Percentiles rank a stretch among this genome's conserved stretches.
phyloP scores from a whole-genome alignment of 2,329 filamentous ascomycete genomes.

The Sclerotinia spermophila region DNA sequence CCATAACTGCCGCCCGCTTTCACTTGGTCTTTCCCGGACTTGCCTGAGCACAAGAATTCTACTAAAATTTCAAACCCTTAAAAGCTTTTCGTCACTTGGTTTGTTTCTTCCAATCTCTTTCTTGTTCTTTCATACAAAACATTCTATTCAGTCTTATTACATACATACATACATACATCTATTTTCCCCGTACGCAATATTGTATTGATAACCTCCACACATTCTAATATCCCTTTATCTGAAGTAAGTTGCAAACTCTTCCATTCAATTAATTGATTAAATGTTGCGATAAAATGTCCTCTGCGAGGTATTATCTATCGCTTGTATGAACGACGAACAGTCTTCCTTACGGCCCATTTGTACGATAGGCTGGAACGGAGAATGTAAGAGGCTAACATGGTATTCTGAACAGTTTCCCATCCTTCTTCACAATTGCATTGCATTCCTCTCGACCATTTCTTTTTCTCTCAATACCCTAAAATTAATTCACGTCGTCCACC shows the following conservation, averaged over 20 bases:
- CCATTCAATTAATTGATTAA: neutral
- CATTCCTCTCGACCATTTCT: constrained; percentile 3
- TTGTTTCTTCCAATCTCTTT: neutral
- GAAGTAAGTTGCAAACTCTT: neutral
- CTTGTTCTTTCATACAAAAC: neutral
- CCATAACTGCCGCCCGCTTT: neutral
- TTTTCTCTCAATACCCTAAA: neutral
- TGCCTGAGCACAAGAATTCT: neutral
- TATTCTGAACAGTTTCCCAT: constrained; percentile 1
- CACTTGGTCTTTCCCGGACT: neutral
- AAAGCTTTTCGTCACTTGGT: neutral
- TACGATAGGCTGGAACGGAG: neutral
- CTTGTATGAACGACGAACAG: neutral
- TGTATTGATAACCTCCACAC: neutral
- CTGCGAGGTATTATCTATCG: neutral
- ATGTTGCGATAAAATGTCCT: neutral
- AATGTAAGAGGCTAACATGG: constrained; percentile 4
- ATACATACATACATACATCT: neutral
- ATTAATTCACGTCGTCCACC: neutral
- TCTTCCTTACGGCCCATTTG: neutral
- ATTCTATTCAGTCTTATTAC: neutral
- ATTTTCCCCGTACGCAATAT: neutral
- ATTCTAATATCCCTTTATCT: neutral
- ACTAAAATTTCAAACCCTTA: neutral
- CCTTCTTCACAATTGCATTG: neutral